Base-by-base conservation (phyloP, 441 rosid genomes). In the Dalechampia spathulata region DNA sequence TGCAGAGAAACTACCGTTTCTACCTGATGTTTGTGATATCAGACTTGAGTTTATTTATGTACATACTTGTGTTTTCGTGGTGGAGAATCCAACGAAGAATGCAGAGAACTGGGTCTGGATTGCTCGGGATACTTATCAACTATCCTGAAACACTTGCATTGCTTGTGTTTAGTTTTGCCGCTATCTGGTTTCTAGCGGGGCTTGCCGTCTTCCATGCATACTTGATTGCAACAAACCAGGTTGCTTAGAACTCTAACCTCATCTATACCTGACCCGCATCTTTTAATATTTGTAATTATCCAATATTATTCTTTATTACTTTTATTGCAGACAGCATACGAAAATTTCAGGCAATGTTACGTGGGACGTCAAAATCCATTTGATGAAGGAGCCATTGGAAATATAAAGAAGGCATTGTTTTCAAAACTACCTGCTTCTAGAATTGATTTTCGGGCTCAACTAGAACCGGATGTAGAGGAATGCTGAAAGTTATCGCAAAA, bases 1-100 rank as follows among this genome's bases (percentile, higher is more conserved):
- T 62, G 75, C 85, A 80, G 85, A 48, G 85, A 52, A 80, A 77
- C 63, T 72, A 80, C 55, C 58, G 75, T 23, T 77, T 68, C 53
- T 75, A 67, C 65, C 32, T 78, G 61, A 47, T 67, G 17, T 73
- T 75, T 28, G 62, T 81, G 39, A 20, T 62, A 4, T 68, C 77
- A 1, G 69, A 79, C 14, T 61, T 76, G 52, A 28, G 63, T 39
- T 77, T 71, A 51, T 75, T 75, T 52, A 36, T 63, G n/a, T 78
- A 62, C 61, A 47, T 75, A 34, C 73, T 78, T 30, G 51, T 66
- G 40, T 69, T 80, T 65, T 70, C 72, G 10, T 57, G 70, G 58
- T 58, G 66, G 77, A 64, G 80, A 63, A 60, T 75, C 46, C 75
- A 52, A 28, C 63, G 50, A 53, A 55, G 65, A 57, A 54, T 55